These are phyloP conservation scores for Wickerhamomyces sp. DNA, from an alignment of 1,139 yeast genomes.

Conservation along the genomic window DNA sequence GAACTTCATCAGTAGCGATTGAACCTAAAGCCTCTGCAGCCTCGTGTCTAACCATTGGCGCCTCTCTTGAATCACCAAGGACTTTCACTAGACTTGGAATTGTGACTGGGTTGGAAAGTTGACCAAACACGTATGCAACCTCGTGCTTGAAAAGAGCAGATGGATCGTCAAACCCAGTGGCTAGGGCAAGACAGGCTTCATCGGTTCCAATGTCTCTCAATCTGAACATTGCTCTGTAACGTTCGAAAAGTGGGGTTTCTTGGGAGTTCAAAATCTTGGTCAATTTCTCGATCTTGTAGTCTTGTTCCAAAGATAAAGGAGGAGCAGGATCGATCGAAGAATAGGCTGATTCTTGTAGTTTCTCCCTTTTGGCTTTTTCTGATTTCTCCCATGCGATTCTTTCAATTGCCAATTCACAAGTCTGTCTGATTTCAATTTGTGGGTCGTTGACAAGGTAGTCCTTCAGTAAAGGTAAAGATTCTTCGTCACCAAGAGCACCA, in stretches of 20 bases:
- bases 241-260: constrained; percentile 73
- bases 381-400: constrained; percentile 91
- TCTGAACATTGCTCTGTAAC: constrained; percentile 98
- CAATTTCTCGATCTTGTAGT: constrained; percentile 57
- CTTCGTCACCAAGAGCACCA: constrained; percentile 87
- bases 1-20: constrained; percentile 93
- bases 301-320: constrained; percentile 68
- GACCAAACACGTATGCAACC: constrained; percentile 97
- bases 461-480: constrained; percentile 63
- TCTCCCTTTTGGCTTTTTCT: constrained; percentile 55
- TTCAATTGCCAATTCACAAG: constrained; percentile 95
- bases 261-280: constrained; percentile 71
- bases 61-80: constrained; percentile 70
- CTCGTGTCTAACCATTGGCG: constrained; percentile 98
- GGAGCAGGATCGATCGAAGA: constrained; percentile 98
- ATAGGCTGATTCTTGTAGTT: constrained; percentile 70
- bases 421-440: constrained; percentile 84
- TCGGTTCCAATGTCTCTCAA: constrained; percentile 90
- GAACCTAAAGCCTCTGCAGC: constrained; percentile 99
- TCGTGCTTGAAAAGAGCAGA: constrained; percentile 96
- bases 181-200: constrained; percentile 89
- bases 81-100: constrained; percentile 86
- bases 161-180: constrained; percentile 83
- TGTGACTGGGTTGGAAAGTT: constrained; percentile 87
- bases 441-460: constrained; percentile 70